Percentiles rank a stretch among this genome's conserved stretches.
phyloP scores from a whole-genome alignment of 2,329 filamentous ascomycete species.

The Neodidymelliopsis sp. region DNA sequence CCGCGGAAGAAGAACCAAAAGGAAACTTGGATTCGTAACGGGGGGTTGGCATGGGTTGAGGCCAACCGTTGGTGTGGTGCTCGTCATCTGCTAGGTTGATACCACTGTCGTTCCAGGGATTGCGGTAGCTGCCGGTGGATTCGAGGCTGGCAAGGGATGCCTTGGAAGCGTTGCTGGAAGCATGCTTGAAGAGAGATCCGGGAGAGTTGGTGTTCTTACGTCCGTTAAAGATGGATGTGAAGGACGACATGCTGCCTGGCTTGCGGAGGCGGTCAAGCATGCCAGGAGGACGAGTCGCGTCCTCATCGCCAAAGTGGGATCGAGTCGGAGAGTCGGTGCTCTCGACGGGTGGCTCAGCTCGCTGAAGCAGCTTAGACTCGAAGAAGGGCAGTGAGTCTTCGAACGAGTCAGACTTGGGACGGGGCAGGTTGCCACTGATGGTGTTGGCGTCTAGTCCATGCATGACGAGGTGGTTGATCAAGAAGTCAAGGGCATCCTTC shows the following conservation, averaged over 20 bases:
- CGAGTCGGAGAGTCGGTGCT: conserved; percentile 89
- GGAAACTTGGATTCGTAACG: conserved; percentile 68
- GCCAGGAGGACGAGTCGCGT: conserved; percentile 64
- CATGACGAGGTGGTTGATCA: conserved; percentile 84
- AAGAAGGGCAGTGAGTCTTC: conserved; percentile 97
- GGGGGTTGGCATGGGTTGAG: conserved; percentile 44
- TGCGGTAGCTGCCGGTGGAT: conserved; percentile 93
- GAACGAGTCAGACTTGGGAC: conserved; percentile 98
- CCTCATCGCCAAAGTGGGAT: conserved; percentile 82
- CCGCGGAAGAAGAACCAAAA: conserved; percentile 60
- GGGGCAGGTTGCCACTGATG: conserved; percentile 92
- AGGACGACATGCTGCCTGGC: conserved; percentile 91
- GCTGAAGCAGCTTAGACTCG: conserved; percentile 93
- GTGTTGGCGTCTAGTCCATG: conserved; percentile 84
- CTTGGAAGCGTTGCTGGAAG: conserved; percentile 90
- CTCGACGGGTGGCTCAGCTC: conserved; percentile 77
- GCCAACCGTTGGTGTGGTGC: conserved; percentile 53
- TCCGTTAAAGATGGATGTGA: conserved; percentile 93
- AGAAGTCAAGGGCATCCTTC: conserved; percentile 93
- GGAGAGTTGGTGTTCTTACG: conserved; percentile 88
- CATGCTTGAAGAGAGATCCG: conserved; percentile 82
- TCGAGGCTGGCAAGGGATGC: conserved; percentile 96
- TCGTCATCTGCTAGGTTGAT: conserved; percentile 92
- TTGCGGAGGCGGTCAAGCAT: conserved; percentile 93
- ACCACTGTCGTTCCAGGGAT: conserved; percentile 97